phyloP scores from a whole-genome alignment of 345 rosid species.

The Iberis pinnata region DNA sequence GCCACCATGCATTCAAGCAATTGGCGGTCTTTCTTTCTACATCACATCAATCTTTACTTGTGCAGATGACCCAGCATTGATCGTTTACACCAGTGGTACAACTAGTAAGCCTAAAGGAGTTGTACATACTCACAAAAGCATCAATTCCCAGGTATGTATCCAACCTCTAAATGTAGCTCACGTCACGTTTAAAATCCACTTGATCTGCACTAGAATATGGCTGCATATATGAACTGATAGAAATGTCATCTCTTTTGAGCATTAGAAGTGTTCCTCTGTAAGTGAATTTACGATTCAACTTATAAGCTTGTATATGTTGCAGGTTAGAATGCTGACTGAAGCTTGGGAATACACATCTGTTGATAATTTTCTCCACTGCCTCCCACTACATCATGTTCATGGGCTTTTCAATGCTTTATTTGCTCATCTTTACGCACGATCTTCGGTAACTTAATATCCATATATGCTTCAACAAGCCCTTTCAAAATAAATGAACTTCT shows the following conservation, averaged over 20 bases:
- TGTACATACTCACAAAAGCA: slow-evolving; percentile 83
- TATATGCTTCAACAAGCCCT: slow-evolving; percentile 1
- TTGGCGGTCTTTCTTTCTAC: slow-evolving; percentile 9
- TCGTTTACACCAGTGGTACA: slow-evolving; percentile 94
- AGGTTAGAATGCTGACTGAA: slow-evolving; percentile 76
- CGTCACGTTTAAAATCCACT: not conserved
- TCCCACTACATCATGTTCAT: slow-evolving; percentile 97
- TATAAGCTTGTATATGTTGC: slow-evolving; percentile 25
- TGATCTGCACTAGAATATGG: not conserved
- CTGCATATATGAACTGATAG: not conserved
- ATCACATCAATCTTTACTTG: slow-evolving; percentile 22
- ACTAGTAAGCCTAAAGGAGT: slow-evolving; percentile 99
- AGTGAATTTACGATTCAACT: not conserved
- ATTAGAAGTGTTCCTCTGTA: slow-evolving; percentile 11
- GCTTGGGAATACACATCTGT: slow-evolving; percentile 87
- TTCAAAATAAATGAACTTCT: not conserved
- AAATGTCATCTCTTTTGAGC: not conserved
- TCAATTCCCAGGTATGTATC: slow-evolving; percentile 64
- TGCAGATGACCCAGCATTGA: slow-evolving; percentile 79
- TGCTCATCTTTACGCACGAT: slow-evolving; percentile 79
- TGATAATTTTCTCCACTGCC: slow-evolving; percentile 83
- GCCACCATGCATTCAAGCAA: slow-evolving; percentile 5
- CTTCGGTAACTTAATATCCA: slow-evolving; percentile 42
- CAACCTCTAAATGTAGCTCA: slow-evolving; percentile 1
- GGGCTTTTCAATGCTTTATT: slow-evolving; percentile 88